Evolutionary conservation across 805 yeast genomes (phyloP).

Genomic region (Blastobotrys chiropterorum): DNA sequence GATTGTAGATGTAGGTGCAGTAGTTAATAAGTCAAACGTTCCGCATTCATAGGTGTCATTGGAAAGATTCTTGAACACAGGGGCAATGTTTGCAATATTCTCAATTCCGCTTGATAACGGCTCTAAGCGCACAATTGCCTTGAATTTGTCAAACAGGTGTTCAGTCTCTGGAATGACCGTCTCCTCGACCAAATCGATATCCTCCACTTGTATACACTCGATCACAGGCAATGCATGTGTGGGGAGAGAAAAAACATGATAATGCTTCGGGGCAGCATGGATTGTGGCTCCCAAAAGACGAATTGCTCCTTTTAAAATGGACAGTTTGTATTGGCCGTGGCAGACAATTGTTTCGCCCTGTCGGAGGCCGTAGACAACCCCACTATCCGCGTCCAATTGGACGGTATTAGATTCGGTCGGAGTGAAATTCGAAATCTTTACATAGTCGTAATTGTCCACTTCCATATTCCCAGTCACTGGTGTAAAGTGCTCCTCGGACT

Average conservation of each 20-base stretch:
- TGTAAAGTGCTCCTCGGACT: neutral
- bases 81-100: slow-evolving; percentile 18
- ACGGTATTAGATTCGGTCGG: slow-evolving; percentile 1
- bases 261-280: slow-evolving; percentile 10
- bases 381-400: neutral
- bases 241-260: slow-evolving; percentile 17
- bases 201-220: slow-evolving; percentile 14
- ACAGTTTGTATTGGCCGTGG: slow-evolving; percentile 26
- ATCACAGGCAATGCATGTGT: slow-evolving; percentile 20
- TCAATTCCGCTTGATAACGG: slow-evolving; percentile 4
- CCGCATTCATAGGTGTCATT: neutral
- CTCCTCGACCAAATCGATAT: slow-evolving; percentile 8
- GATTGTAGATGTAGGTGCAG: slow-evolving; percentile 3
- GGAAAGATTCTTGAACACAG: slow-evolving; percentile 21
- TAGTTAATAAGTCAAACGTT: neutral
- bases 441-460: neutral
- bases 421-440: slow-evolving; percentile 4
- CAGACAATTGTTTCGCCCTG: slow-evolving; percentile 22
- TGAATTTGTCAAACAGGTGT: slow-evolving; percentile 6
- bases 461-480: neutral
- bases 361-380: slow-evolving; percentile 7
- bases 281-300: slow-evolving; percentile 24
- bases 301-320: slow-evolving; percentile 28
- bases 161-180: slow-evolving; percentile 5
- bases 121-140: slow-evolving; percentile 7